Base-by-base conservation (phyloP, 495 filamentous ascomycete species). In the Paragyromitra xinjiangensis region DNA sequence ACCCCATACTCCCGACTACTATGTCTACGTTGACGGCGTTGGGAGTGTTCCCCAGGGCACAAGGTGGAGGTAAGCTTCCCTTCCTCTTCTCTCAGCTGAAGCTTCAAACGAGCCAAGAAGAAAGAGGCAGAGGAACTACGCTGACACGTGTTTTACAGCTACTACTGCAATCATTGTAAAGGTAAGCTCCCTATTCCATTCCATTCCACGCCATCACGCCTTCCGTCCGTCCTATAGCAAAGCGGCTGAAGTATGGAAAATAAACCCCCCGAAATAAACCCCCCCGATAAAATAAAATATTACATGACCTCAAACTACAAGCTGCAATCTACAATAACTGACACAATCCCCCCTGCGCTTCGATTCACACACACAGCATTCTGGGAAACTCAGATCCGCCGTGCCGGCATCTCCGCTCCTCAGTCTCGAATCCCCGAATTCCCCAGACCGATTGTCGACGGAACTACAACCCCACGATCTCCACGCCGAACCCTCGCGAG, bases 41-140 rank as follows among this genome's bases (percentile, higher is more conserved):
- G 74, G 74, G 7, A 73, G 40, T 9, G 61, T 77, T 44, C 74
- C 74, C 14, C 74, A 77, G 69, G 74, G 74, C n/a, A 77, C 74
- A 22, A 50, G 74, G 42, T 77, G 74, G 74, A 73, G 51, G 74
- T 77, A 61, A 77, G 70, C 70, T 56, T 56, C 24, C 42, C 42
- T 22, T 8, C 22, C 42, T 37, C 3, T 3, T 53, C 2, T 1
- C 50, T 29, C 40, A 72, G 22, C 61, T 65, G 69, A 62, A 48
- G 40, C 56, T 50, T 44, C 1, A 24, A 45, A 59, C 53, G 22
- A 51, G 19, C 26, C 72, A 42, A 71, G 22, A 2, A n/a, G 14
- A 51, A 8, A n/a, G 16, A 51, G n/a, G 24, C 5, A 37, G 37
- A 62, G 24, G n/a, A 24, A 29, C 58, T 34, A 58, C 50, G 24